Evolutionary conservation across 129 eudicot species (phyloP).

Genomic region (Escallonia herrerae): DNA sequence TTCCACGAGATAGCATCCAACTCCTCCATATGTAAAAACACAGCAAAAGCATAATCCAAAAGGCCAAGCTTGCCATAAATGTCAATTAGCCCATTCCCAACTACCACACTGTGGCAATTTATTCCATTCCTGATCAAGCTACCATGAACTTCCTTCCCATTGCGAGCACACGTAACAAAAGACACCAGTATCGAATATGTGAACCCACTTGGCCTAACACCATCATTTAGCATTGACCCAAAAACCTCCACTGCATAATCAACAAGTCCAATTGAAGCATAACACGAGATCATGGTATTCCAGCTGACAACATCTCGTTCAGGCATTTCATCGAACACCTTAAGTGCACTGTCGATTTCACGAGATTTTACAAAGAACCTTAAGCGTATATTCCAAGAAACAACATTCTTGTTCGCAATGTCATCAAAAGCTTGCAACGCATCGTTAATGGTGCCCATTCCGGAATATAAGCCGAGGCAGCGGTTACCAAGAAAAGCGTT

Average conservation of each 20-base stretch:
- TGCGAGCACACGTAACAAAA: slow-evolving; percentile 14
- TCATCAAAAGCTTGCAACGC: slow-evolving; percentile 49
- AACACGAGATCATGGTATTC: slow-evolving; percentile 56
- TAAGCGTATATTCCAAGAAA: slow-evolving; percentile 80
- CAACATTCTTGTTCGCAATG: slow-evolving; percentile 40
- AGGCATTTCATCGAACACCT: slow-evolving; percentile 62
- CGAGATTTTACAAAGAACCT: slow-evolving; percentile 30
- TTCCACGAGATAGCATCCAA: slow-evolving; percentile 78
- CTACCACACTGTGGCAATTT: slow-evolving; percentile 28
- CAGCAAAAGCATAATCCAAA: slow-evolving; percentile 60
- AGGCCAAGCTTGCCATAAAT: slow-evolving; percentile 65
- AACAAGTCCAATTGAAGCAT: slow-evolving; percentile 29
- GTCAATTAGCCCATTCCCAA: slow-evolving; percentile 72
- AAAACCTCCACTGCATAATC: slow-evolving; percentile 28
- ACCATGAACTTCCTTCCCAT: slow-evolving; percentile 56
- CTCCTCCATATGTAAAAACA: slow-evolving; percentile 55
- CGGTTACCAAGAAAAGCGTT: slow-evolving; percentile 58
- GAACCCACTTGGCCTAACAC: slow-evolving; percentile 49
- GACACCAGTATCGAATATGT: slow-evolving; percentile 55
- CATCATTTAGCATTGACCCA: slow-evolving; percentile 33
- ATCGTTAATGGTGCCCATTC: slow-evolving; percentile 29
- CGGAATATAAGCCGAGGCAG: slow-evolving; percentile 46
- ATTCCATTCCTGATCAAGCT: slow-evolving; percentile 38
- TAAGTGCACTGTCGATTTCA: slow-evolving; percentile 36
- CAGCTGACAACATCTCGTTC: slow-evolving; percentile 63